Conservation (phyloP, 2,329 filamentous ascomycete genomes). For the Arachnopeziza araneosa region DNA sequence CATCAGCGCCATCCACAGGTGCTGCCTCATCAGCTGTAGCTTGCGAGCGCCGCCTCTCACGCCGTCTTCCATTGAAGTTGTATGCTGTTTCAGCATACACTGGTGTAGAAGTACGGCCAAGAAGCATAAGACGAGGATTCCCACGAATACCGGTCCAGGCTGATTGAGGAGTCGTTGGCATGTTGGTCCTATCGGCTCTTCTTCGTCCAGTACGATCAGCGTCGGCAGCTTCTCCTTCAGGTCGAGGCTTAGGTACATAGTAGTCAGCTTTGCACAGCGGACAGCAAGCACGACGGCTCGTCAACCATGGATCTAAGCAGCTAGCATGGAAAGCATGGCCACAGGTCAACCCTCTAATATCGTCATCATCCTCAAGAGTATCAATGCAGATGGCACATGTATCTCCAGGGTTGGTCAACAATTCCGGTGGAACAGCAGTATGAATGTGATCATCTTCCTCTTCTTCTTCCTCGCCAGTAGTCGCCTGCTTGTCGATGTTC, state of each 20-base stretch:
- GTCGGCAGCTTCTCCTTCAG: constrained; percentile 34
- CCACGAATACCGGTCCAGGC: constrained; percentile 26
- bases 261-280: constrained; percentile 98
- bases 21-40: background rate
- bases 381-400: constrained; percentile 97
- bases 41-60: constrained; percentile 13
- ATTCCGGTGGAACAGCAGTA: constrained; percentile 73
- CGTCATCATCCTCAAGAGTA: constrained; percentile 87
- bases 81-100: background rate
- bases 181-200: constrained; percentile 20
- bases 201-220: constrained; percentile 24
- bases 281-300: constrained; percentile 88
- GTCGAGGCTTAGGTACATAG: constrained; percentile 85
- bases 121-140: constrained; percentile 16
- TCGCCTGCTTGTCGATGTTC: constrained; percentile 32
- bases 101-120: background rate
- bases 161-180: constrained; percentile 23
- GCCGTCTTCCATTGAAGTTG: background rate
- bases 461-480: constrained; percentile 55
- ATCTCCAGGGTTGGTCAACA: constrained; percentile 77
- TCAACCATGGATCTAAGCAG: constrained; percentile 95
- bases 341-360: constrained; percentile 87
- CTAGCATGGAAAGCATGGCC: constrained; percentile 98
- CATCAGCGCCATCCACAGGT: constrained; percentile 3
- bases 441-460: constrained; percentile 77